A percentile compares a stretch with the other conserved stretches of the same genome.
Evolutionary conservation across 2,329 filamentous ascomycete genomes (phyloP).

Genomic region (Teratosphaeria epicoccoides): DNA sequence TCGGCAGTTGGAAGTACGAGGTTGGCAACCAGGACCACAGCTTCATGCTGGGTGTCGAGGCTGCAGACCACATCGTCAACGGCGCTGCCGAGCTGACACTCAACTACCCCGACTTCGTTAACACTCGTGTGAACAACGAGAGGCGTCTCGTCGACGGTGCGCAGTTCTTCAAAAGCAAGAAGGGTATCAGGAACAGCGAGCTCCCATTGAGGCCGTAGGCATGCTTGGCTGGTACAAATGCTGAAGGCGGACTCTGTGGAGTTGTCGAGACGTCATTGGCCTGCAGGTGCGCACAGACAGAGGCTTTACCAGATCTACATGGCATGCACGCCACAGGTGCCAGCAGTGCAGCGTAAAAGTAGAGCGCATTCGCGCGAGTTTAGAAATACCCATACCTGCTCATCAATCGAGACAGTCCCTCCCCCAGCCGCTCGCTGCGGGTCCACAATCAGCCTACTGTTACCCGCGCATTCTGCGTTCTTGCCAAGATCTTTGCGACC

Average conservation of each 20-base stretch:
- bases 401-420: background rate
- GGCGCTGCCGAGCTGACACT: constrained; percentile 84
- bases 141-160: constrained; percentile 51
- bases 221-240: background rate
- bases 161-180: constrained; percentile 41
- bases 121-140: constrained; percentile 59
- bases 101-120: constrained; percentile 96
- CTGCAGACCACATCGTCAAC: constrained; percentile 79
- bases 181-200: constrained; percentile 7
- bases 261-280: background rate
- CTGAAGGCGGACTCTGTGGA: background rate
- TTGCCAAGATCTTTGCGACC: no score
- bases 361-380: background rate
- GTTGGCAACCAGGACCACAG: constrained; percentile 95
- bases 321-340: background rate
- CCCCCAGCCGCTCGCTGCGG: background rate
- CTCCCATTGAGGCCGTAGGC: constrained; percentile 7
- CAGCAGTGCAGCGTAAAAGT: background rate
- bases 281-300: background rate
- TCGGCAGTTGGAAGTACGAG: constrained; percentile 97
- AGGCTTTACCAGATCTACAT: no score
- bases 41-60: constrained; percentile 94
- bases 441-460: no score
- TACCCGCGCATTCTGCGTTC: no score
- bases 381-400: background rate